Base-by-base conservation (phyloP, 257 asterid genomes). In the Handroanthus guayacan region DNA sequence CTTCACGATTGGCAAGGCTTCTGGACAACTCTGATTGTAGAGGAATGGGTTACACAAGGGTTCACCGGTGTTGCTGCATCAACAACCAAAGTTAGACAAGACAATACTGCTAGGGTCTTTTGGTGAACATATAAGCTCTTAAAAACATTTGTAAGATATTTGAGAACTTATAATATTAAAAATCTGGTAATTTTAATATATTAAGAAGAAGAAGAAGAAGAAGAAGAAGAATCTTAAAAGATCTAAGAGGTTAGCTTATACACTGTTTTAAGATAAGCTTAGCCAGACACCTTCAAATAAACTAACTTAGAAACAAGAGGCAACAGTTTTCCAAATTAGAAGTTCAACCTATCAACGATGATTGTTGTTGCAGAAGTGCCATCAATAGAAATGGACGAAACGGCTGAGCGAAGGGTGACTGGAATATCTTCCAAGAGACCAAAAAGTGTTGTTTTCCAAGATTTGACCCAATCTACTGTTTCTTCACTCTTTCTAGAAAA, bases 301-400 rank as follows among this genome's bases (percentile, higher is more conserved):
- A 17, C 9, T 17, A 47, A 54, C 62, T 14, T 18, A 68, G 61
- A 18, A 67, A 75, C 16, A 2, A 11, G 6, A 36, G 0, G 64
- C 10, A 50, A 17, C 11, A 20, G 5, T 48, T 20, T 62, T 66
- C 31, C 39, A 11, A 25, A 25, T 6, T 16, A 13, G 64, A 82
- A 61, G 48, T 72, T 75, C 73, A 65, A 93, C 98, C 96, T 78
- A 72, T 91, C 89, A 47, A 93, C 80, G 69, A 93, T 89, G 75
- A 93, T 63, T 50, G 98, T 90, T 52, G 98, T 93, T 69, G 94
- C 97, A 74, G 98, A 93, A 71, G 98, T 93, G 25, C 97, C 98
- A 84, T 93, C 98, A 31, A 93, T 85, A 13, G 98, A 87, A 78
- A 93, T 82, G 74, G 98, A 89, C 0, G 86, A 81, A 57, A 89